Percentiles rank a stretch among this genome's conserved stretches.
Conservation (phyloP, 192 early-diverging fungal species). For the Coemansia sp. region DNA sequence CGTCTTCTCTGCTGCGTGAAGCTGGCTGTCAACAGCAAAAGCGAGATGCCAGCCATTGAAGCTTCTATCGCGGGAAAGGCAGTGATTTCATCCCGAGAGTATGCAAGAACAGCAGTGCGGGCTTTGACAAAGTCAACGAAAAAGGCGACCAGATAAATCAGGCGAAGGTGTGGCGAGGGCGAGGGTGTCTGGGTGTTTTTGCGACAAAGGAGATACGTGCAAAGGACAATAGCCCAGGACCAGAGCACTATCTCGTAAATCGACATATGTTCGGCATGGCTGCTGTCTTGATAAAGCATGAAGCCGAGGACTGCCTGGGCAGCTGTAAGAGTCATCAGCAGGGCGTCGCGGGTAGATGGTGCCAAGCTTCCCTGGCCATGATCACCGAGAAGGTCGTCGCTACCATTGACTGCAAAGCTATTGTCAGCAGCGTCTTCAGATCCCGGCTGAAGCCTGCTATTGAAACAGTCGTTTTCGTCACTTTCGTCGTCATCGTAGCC, state of each 20-base stretch:
- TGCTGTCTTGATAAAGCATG: conserved; percentile 8
- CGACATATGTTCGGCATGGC: neutral
- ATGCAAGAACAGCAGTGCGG: conserved; percentile 42
- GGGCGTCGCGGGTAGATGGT: conserved; percentile 36
- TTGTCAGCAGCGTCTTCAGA: neutral
- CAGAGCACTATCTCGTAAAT: conserved; percentile 29
- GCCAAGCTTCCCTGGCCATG: neutral
- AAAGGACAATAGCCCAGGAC: conserved; percentile 39
- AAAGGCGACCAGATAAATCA: conserved; percentile 34
- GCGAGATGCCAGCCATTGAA: conserved; percentile 23
- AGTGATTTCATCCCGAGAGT: conserved; percentile 14
- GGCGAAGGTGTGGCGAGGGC: conserved; percentile 49
- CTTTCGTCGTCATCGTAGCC: conserved; percentile 19
- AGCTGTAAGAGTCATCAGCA: conserved; percentile 20
- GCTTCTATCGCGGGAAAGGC: conserved; percentile 14
- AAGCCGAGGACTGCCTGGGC: conserved; percentile 19
- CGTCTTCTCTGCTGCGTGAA: conserved; percentile 50
- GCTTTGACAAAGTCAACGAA: conserved; percentile 26
- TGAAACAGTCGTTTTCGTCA: neutral
- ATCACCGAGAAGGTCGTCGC: neutral
- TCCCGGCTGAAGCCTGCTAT: neutral
- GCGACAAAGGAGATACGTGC: conserved; percentile 36
- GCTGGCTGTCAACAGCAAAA: conserved; percentile 32
- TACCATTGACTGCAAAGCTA: neutral
- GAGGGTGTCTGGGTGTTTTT: conserved; percentile 20